phyloP scores from a whole-genome alignment of 441 rosid species.

The Cnidoscolus chayamansa region DNA sequence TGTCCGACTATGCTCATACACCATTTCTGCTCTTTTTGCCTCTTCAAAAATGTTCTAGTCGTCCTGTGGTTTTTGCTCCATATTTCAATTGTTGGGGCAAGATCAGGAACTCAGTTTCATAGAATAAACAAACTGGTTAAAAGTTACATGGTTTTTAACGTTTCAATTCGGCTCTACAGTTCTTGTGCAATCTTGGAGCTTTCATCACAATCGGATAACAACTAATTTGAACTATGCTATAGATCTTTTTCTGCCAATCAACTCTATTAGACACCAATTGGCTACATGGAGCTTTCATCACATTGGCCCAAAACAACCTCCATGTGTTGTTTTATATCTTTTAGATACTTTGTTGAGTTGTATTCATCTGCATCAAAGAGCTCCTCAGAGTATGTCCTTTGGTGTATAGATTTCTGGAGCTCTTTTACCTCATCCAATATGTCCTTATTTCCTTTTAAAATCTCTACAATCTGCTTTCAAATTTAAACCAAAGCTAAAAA shows the following conservation, averaged over 20 bases:
- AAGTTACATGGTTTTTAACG: neutral
- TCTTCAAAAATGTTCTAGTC: neutral
- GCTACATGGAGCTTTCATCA: neutral
- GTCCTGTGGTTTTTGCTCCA: conserved; percentile 8
- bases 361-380: conserved; percentile 67
- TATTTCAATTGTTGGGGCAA: neutral
- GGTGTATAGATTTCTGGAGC: conserved; percentile 33
- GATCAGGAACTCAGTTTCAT: neutral
- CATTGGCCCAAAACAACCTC: conserved; percentile 44
- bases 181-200: neutral
- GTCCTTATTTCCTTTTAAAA: conserved; percentile 52
- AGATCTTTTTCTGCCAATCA: no score
- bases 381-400: conserved; percentile 73
- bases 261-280: no score
- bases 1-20: neutral
- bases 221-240: no score
- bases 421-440: conserved; percentile 38
- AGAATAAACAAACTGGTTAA: neutral
- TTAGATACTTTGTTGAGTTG: conserved; percentile 59
- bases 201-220: conserved; percentile 2
- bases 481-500: neutral
- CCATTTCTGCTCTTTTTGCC: neutral
- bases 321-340: conserved; percentile 53
- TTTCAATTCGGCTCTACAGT: neutral
- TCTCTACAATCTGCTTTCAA: conserved; percentile 49